Percentiles rank a stretch among this genome's conserved stretches.
phyloP scores from a whole-genome alignment of 257 asterid species.

The Petunia axillaris region DNA sequence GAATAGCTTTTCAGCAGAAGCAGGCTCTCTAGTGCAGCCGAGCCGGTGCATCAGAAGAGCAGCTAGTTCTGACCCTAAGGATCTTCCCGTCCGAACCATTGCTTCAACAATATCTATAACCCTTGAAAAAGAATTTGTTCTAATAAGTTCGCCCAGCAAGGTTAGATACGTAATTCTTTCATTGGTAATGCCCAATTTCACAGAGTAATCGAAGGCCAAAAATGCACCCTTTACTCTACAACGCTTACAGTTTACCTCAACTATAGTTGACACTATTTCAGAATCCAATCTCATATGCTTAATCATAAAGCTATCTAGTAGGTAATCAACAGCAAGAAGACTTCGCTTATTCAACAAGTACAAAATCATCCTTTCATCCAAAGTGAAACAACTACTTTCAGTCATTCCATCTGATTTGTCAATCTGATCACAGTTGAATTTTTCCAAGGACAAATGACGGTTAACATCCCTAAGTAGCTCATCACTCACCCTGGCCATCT shows the following conservation, averaged over 20 bases:
- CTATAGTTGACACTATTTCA: slow-evolving; percentile 50
- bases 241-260: slow-evolving; percentile 53
- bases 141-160: slow-evolving; percentile 62
- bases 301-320: slow-evolving; percentile 53
- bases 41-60: slow-evolving; percentile 69
- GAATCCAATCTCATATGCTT: slow-evolving; percentile 49
- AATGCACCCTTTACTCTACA: slow-evolving; percentile 60
- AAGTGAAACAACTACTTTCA: slow-evolving; percentile 26
- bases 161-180: slow-evolving; percentile 62
- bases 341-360: slow-evolving; percentile 54
- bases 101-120: slow-evolving; percentile 62
- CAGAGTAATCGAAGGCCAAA: slow-evolving; percentile 59
- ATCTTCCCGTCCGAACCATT: slow-evolving; percentile 59
- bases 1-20: slow-evolving; percentile 63
- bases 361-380: slow-evolving; percentile 51
- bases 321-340: slow-evolving; percentile 64
- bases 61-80: slow-evolving; percentile 67
- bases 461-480: slow-evolving; percentile 71
- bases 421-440: slow-evolving; percentile 28
- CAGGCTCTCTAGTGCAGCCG: slow-evolving; percentile 57
- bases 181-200: slow-evolving; percentile 49
- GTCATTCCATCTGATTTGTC: slow-evolving; percentile 22
- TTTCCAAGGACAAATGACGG: slow-evolving; percentile 54
- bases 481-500: slow-evolving; percentile 53
- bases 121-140: slow-evolving; percentile 56